Conservation (phyloP, 768 basidiomycete species). For the Mycena chlorophos region DNA sequence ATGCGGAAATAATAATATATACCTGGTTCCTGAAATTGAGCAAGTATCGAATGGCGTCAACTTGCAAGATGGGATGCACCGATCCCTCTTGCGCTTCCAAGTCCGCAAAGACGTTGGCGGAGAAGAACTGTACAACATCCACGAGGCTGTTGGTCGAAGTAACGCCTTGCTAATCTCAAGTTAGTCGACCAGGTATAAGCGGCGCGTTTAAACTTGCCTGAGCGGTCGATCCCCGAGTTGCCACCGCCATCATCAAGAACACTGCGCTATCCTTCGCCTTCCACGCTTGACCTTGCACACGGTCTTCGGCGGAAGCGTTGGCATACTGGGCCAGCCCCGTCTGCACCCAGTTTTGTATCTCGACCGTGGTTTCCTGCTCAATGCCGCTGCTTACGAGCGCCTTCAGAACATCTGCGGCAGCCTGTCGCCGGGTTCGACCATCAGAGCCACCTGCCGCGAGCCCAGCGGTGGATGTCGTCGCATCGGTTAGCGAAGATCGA, state of each 20-base stretch:
- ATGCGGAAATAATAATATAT: constrained; percentile 17
- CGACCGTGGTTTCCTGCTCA: constrained; percentile 83
- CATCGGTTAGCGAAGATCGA: constrained; percentile 58
- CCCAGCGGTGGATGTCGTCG: constrained; percentile 59
- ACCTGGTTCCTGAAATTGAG: constrained; percentile 97
- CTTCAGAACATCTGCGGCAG: constrained; percentile 93
- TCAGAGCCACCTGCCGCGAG: constrained; percentile 47
- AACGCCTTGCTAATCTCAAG: constrained; percentile 70
- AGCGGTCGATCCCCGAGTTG: constrained; percentile 82
- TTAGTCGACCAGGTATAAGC: constrained; percentile 8
- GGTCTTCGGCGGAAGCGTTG: constrained; percentile 24
- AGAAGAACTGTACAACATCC: constrained; percentile 95
- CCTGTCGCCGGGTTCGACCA: constrained; percentile 82
- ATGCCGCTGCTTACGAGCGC: constrained; percentile 81
- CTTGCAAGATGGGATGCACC: constrained; percentile 89
- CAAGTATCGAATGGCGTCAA: constrained; percentile 94
- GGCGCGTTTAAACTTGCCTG: constrained; percentile 51
- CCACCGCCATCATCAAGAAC: constrained; percentile 91
- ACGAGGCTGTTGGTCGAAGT: constrained; percentile 90
- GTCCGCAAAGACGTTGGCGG: constrained; percentile 86
- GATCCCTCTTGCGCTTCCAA: constrained; percentile 64
- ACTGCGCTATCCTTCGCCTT: constrained; percentile 92
- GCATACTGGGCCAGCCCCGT: constrained; percentile 69
- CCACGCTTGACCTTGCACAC: constrained; percentile 68
- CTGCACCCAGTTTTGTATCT: constrained; percentile 83